These are phyloP conservation scores for Melaleuca quinquenervia DNA, from an alignment of 345 rosid genomes.

Conservation along the genomic window DNA sequence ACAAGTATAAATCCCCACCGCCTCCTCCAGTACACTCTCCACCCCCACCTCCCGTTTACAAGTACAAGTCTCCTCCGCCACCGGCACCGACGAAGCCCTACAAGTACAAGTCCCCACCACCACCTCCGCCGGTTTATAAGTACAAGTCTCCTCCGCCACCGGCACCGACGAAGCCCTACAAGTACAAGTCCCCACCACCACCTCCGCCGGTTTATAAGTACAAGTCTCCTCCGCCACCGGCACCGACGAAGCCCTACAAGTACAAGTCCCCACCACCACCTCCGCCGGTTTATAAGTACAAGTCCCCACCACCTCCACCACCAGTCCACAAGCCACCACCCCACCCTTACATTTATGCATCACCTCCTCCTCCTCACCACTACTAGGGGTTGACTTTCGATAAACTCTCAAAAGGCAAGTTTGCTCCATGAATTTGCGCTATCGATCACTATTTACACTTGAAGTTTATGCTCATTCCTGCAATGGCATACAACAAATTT, in stretches of 20 bases:
- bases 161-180: not conserved
- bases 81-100: not conserved
- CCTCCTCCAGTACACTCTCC: not conserved
- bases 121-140: constrained; percentile 2
- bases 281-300: too few relatives aligned
- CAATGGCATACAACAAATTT: not conserved
- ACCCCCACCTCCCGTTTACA: not conserved
- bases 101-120: not conserved
- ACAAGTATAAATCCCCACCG: too few relatives aligned
- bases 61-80: constrained; percentile 17
- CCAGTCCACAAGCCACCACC: not conserved
- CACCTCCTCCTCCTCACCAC: constrained; percentile 47
- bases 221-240: too few relatives aligned
- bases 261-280: not conserved
- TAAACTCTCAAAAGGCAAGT: not conserved
- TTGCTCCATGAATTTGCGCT: not conserved
- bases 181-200: not conserved
- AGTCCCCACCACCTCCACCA: not conserved
- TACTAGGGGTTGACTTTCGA: constrained; percentile 11
- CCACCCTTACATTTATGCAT: constrained; percentile 8
- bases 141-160: not conserved
- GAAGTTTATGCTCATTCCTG: not conserved
- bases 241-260: not conserved
- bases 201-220: not conserved
- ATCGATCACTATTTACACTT: not conserved